phyloP scores from a whole-genome alignment of 768 basidiomycete species.

The Serendipita sp. region DNA sequence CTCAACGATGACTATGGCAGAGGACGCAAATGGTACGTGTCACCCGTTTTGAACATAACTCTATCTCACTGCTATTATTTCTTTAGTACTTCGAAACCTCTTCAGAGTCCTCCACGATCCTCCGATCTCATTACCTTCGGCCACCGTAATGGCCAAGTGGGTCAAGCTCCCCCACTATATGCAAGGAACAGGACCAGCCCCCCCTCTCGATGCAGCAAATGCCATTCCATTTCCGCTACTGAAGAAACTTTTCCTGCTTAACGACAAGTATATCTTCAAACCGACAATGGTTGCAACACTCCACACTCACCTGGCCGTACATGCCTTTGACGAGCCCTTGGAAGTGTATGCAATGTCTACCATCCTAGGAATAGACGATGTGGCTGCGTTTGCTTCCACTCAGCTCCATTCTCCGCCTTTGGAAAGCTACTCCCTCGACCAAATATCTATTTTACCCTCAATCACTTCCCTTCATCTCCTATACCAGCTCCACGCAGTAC shows the following conservation, averaged over 20 bases:
- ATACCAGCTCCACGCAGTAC: constrained; percentile 38
- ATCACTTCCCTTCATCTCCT: constrained; percentile 48
- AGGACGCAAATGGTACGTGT: background rate
- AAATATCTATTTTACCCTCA: constrained; percentile 37
- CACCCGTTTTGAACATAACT: too few relatives aligned
- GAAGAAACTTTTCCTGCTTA: constrained; percentile 35
- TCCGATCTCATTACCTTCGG: background rate
- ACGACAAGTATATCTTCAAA: constrained; percentile 49
- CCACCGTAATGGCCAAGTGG: background rate
- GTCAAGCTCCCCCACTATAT: background rate
- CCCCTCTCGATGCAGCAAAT: background rate
- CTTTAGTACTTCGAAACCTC: background rate
- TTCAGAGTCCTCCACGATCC: background rate
- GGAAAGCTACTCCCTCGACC: constrained; percentile 33
- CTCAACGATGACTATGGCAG: background rate
- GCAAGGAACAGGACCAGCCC: background rate
- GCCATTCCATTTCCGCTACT: constrained; percentile 53
- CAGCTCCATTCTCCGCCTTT: constrained; percentile 39
- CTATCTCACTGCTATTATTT: too few relatives aligned
- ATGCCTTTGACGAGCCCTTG: constrained; percentile 35
- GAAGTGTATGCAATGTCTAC: constrained; percentile 44
- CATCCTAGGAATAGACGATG: constrained; percentile 23
- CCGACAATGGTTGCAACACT: constrained; percentile 28
- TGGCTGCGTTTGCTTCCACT: constrained; percentile 42
- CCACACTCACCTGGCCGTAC: constrained; percentile 35